Conservation (phyloP, 345 rosid species). For the Corchorus olitorius region DNA sequence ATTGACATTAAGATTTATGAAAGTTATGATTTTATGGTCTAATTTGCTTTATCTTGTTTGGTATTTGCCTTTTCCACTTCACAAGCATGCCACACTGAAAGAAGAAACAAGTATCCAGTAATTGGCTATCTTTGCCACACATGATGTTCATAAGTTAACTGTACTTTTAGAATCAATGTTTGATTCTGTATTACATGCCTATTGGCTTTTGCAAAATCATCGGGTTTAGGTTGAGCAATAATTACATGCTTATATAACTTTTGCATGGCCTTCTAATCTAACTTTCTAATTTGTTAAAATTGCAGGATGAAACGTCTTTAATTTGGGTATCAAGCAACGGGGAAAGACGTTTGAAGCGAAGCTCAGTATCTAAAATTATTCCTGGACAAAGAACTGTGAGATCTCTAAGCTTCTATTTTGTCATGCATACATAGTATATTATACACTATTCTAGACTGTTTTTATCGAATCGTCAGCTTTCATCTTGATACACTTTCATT, state of each 20-base stretch:
- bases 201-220: background rate
- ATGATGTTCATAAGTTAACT: background rate
- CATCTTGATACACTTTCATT: background rate
- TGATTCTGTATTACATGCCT: background rate
- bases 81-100: background rate
- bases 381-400: constrained; percentile 98
- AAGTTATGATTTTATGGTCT: background rate
- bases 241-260: background rate
- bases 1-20: background rate
- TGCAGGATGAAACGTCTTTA: constrained; percentile 90
- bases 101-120: background rate
- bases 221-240: background rate
- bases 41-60: background rate
- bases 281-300: constrained; percentile 26
- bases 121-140: background rate
- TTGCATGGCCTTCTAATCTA: background rate
- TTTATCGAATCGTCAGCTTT: constrained; percentile 12
- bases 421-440: background rate
- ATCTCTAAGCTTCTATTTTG: constrained; percentile 24
- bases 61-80: background rate
- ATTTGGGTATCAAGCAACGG: constrained; percentile 85
- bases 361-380: constrained; percentile 75
- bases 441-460: background rate
- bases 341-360: constrained; percentile 82
- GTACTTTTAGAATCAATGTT: background rate